A percentile compares a stretch with the other conserved stretches of the same genome.
These are phyloP conservation scores for Rhypophila decipiens DNA, from an alignment of 495 filamentous ascomycete species.

Conservation along the genomic window DNA sequence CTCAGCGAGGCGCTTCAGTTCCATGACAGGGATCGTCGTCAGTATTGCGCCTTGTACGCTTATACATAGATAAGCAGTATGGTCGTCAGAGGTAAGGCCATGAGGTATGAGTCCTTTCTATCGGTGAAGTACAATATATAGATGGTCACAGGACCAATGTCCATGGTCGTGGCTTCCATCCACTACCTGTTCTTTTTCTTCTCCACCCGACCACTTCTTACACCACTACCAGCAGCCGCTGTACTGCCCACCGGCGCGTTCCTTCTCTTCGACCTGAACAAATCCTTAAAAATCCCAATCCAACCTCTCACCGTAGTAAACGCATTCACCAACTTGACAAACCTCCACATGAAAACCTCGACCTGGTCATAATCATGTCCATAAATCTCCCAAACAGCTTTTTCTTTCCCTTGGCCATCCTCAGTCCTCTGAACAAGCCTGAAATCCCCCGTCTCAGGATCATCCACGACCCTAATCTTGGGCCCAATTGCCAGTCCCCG, in stretches of 20 bases:
- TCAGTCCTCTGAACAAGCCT: not conserved
- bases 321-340: conserved; percentile 43
- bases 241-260: not conserved
- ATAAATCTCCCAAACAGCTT: conserved; percentile 48
- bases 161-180: too few relatives aligned
- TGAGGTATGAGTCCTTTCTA: too few relatives aligned
- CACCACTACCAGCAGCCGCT: too few relatives aligned
- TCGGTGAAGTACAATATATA: too few relatives aligned
- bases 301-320: conserved; percentile 41
- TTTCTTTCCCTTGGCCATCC: not conserved
- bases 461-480: conserved; percentile 29
- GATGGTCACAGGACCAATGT: too few relatives aligned
- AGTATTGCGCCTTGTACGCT: too few relatives aligned
- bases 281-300: conserved; percentile 42
- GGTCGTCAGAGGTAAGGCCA: too few relatives aligned
- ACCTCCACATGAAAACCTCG: conserved; percentile 43
- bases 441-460: not conserved
- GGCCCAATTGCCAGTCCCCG: conserved; percentile 51
- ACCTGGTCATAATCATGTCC: conserved; percentile 51
- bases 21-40: too few relatives aligned
- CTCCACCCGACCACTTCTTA: not conserved
- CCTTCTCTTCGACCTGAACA: conserved; percentile 21
- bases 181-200: too few relatives aligned
- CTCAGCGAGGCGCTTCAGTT: too few relatives aligned
- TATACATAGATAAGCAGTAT: too few relatives aligned